Percentiles rank a stretch among this genome's conserved stretches.
phyloP scores from a whole-genome alignment of 2,329 filamentous ascomycete genomes.

The Arthroderma uncinatum region DNA sequence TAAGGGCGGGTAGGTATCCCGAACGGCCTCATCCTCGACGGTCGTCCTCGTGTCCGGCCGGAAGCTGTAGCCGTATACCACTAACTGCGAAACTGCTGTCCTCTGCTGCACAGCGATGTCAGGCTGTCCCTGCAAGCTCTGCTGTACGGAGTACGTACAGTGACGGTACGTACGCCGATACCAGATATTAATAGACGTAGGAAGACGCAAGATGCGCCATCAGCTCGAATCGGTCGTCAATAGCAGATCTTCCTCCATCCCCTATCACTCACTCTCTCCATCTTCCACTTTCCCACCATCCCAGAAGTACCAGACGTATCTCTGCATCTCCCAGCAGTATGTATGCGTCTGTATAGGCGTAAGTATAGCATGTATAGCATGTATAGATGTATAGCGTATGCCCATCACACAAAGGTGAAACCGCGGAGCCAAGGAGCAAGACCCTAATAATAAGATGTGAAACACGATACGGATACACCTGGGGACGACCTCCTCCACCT shows the following conservation, averaged over 20 bases:
- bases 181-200: background rate
- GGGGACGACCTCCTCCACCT: background rate
- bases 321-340: background rate
- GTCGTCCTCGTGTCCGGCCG: background rate
- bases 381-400: too few species aligned
- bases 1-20: background rate
- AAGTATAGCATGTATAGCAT: too few species aligned
- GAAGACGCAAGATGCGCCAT: too few species aligned
- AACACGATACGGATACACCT: background rate
- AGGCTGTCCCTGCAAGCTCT: background rate
- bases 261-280: background rate
- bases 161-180: background rate
- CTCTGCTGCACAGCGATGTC: too few species aligned
- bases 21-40: background rate
- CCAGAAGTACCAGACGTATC: too few species aligned
- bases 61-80: background rate
- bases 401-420: background rate
- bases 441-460: background rate
- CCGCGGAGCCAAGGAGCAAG: constrained; percentile 1
- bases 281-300: background rate
- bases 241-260: background rate
- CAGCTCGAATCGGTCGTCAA: background rate
- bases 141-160: background rate
- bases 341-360: too few species aligned
- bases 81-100: too few species aligned